Evolutionary conservation across 1,139 yeast species (phyloP), one percentile per base, ranked within the genome.

Genomic region (Suhomyces maxii): DNA sequence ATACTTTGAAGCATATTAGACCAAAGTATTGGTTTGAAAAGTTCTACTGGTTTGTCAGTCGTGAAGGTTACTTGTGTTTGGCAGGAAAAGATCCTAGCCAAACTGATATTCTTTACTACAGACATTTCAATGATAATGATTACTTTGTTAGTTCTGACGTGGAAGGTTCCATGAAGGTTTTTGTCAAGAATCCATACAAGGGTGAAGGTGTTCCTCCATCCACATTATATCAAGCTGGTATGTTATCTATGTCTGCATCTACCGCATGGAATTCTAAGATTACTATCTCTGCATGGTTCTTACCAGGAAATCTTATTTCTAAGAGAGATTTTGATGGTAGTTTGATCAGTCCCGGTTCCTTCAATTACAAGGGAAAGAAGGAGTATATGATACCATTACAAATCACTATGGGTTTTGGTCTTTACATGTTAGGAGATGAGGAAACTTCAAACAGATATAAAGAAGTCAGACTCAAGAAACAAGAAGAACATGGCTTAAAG

Each of bases 1-100:
- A 82, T 39, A 75, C 80, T 2, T 71, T 89, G 49, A 84, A 81
- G 51, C 83, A 79, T 34, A 71, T 86, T 31, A 77, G 97, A 42
- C 77, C 81, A 6, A 89, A 89, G 40, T 85, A 74, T 58, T 91
- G 97, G 88, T 95, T 95, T 69, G 99, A 93, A 60, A 93, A 93
- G 64, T 93, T 86, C 63, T 83, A 75, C 59, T 93, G 99, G 99
- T 93, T 93, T 61, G 76, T 90, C 30, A 80, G 96, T 0, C 84
- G 85, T 53, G 98, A 93, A 61, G 96, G 96, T 0, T 90, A 88
- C 59, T 70, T 93, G 45, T 88, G 95, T 52, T 65, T 93, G 42
- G 90, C 93, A 41, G 98, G 97, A 1, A 82, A 89, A 53, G 97
- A 95, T 61, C 79, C 77, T 23, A 65, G 80, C n/a, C 98, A 93